Base-by-base conservation (phyloP, 1,139 yeast genomes). In the Cylindricascospora bacillispora region DNA sequence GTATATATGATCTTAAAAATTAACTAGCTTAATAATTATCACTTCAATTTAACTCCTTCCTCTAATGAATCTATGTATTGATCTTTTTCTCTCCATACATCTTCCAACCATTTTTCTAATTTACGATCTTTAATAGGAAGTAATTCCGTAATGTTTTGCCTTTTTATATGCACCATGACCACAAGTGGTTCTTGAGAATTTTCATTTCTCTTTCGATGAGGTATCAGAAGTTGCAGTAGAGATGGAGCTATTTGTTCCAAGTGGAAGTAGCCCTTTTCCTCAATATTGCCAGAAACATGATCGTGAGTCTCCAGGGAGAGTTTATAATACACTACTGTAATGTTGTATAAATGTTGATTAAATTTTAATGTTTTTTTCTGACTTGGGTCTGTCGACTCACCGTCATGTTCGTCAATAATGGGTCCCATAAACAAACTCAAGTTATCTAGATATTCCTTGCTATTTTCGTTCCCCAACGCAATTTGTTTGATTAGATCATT, bases 101-200 rank as follows among this genome's bases (percentile, higher is more conserved):
- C 60, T 48, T 82, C 93, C 11, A 82, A 48, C 77, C 85, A 81
- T 46, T 68, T 70, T 41, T 79, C 89, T 24, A 77, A 37, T 37
- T 65, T 68, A 24, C 60, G 55, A 28, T 70, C 59, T 38, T 67
- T 73, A 9, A 51, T 37, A 0, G 81, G 77, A 15, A 48, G 20
- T 4, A 80, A 49, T 33, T 67, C 54, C n/a, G 59, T 47, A 10
- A 77, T 38, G 7, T 64, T 50, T 41, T 62, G 63, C 14, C 66
- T 59, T 27, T 59, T 62, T 15, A 77, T 60, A 42, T 70, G 66
- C 6, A 81, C 57, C 24, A 61, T 54, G 2, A 75, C 60, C 3
- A 63, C 49, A 21, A 65, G 56, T 10, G 62, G 62, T 21, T 57
- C 55, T 18, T 56, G 49, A 23, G 52, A 48, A 15, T 23, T 28